Conservation (phyloP, 768 basidiomycete genomes). For the Collybiopsis confluens region DNA sequence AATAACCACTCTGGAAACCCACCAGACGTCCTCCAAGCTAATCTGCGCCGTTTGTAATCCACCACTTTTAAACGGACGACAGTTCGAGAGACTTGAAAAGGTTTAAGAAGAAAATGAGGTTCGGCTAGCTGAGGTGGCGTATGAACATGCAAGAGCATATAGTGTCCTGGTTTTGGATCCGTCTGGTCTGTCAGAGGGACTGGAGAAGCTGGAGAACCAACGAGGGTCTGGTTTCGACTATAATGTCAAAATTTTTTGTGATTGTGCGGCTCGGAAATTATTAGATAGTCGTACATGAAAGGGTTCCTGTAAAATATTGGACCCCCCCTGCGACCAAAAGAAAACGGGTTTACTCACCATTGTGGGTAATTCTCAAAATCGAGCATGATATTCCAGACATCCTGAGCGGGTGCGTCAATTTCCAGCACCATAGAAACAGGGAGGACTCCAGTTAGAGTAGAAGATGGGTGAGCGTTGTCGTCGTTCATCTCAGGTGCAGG, state of each 20-base stretch:
- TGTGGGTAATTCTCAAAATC: constrained; percentile 39
- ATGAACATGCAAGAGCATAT: not conserved
- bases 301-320: not conserved
- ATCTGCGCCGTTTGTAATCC: not conserved
- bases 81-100: not conserved
- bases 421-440: constrained; percentile 37
- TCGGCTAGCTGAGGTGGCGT: not conserved
- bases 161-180: not conserved
- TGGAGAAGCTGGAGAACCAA: not conserved
- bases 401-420: constrained; percentile 59
- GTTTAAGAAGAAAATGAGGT: not conserved
- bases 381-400: constrained; percentile 56
- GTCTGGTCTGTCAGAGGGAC: not conserved
- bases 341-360: constrained; percentile 32
- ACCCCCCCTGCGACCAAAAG: not conserved
- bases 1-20: not conserved
- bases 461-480: constrained; percentile 26
- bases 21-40: not conserved
- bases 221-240: not conserved
- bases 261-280: not conserved
- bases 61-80: not conserved
- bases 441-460: constrained; percentile 41
- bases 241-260: no score
- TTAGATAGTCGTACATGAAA: not conserved
- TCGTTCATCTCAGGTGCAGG: no score